phyloP scores from a whole-genome alignment of 2,329 filamentous ascomycete species.

The Waltergamsia citrina region DNA sequence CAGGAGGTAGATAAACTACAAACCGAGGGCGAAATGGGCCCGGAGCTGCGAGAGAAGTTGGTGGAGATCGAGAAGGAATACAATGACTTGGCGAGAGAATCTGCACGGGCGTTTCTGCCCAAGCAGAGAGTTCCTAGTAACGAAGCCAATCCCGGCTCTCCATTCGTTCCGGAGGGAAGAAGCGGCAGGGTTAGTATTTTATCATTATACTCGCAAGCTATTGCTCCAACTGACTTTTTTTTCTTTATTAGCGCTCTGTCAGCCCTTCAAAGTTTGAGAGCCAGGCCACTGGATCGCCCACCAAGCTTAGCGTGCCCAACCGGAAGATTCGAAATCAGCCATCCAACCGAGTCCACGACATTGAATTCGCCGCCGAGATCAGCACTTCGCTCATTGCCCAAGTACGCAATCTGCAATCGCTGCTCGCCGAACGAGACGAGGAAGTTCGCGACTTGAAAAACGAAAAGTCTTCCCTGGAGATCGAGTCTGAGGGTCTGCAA shows the following conservation, averaged over 20 bases:
- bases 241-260: slow-evolving; percentile 47
- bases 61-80: slow-evolving; percentile 88
- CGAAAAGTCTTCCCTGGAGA: slow-evolving; percentile 72
- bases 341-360: slow-evolving; percentile 81
- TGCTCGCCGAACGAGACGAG: slow-evolving; percentile 83
- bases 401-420: slow-evolving; percentile 77
- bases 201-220: neutral
- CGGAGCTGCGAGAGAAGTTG: slow-evolving; percentile 75
- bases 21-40: slow-evolving; percentile 67
- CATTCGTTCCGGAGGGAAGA: slow-evolving; percentile 42
- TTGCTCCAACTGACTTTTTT: neutral
- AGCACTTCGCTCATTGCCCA: slow-evolving; percentile 91
- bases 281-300: slow-evolving; percentile 76
- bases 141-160: slow-evolving; percentile 44
- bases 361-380: slow-evolving; percentile 97
- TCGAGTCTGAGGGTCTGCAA: slow-evolving; percentile 69
- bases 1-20: slow-evolving; percentile 75
- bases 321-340: slow-evolving; percentile 87
- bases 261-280: slow-evolving; percentile 75
- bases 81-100: slow-evolving; percentile 86
- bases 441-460: slow-evolving; percentile 64
- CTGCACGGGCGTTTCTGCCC: slow-evolving; percentile 76
- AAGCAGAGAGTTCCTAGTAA: slow-evolving; percentile 73
- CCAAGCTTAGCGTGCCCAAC: slow-evolving; percentile 79
- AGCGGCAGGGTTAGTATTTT: slow-evolving; percentile 39